These are phyloP conservation scores for Croton laevigatus DNA, from an alignment of 441 rosid species.

Conservation along the genomic window DNA sequence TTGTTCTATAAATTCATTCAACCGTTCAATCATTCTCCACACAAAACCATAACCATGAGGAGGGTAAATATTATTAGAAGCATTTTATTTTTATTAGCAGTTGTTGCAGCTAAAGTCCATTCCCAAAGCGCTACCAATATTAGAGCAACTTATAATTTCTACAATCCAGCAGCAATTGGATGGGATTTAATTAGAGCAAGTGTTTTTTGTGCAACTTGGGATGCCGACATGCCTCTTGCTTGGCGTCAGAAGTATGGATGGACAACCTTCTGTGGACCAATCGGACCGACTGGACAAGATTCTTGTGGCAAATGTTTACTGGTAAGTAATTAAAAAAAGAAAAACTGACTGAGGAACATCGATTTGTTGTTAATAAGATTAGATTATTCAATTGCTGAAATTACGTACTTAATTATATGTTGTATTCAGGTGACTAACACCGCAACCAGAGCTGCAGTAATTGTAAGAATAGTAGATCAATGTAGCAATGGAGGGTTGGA, in stretches of 20 bases:
- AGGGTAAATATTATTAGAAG: background rate
- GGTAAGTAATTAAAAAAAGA: slow-evolving; percentile 11
- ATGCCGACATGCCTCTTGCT: slow-evolving; percentile 28
- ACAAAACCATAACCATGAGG: background rate
- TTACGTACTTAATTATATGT: slow-evolving; percentile 20
- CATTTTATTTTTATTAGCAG: background rate
- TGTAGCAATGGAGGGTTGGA: slow-evolving; percentile 63
- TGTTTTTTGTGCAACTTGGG: slow-evolving; percentile 37
- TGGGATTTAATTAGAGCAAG: slow-evolving; percentile 30
- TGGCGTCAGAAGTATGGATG: slow-evolving; percentile 37
- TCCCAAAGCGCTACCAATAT: slow-evolving; percentile 14
- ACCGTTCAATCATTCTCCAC: background rate
- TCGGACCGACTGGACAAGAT: slow-evolving; percentile 24
- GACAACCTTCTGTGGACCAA: slow-evolving; percentile 40
- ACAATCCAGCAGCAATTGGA: slow-evolving; percentile 26
- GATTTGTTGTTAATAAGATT: no score
- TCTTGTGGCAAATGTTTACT: slow-evolving; percentile 36
- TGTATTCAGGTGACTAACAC: slow-evolving; percentile 43
- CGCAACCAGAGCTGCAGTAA: slow-evolving; percentile 36
- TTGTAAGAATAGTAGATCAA: slow-evolving; percentile 58
- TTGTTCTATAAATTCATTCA: no score
- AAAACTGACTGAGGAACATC: no score
- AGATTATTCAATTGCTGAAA: slow-evolving; percentile 28
- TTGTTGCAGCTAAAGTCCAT: background rate
- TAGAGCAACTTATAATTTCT: slow-evolving; percentile 27